Evolutionary conservation across 768 basidiomycete genomes (phyloP), one percentile per base, ranked within the genome.

Genomic region (Mrakia hoshinonis): DNA sequence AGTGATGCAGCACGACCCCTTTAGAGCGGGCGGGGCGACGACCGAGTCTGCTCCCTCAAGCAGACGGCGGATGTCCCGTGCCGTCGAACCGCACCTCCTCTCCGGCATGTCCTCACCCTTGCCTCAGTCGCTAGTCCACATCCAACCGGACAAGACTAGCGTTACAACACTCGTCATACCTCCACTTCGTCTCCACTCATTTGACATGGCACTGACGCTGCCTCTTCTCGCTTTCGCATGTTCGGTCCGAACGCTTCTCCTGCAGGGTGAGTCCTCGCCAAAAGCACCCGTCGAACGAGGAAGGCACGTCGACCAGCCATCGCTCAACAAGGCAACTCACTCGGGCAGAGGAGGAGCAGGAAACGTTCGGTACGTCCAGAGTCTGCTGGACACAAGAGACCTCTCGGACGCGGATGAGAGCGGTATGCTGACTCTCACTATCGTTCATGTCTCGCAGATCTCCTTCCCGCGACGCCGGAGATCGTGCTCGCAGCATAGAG

Each of bases 381-480:
- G 26, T 29, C 26, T 54, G 1, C 5, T 5, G n/a, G n/a, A n/a
- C 24, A 4, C 15, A 54, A 9, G 22, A 13, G 18, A 4, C 52
- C 7, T 22, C 3, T n/a, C 9, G 52, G 2, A 7, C 13, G 24
- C 18, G 48, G 13, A 15, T 24, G 20, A 51, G 49, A 51, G 11
- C 49, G 15, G 11, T 7, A 24, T n/a, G 11, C 43, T 63, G 18
- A 46, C 63, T 13, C 39, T n/a, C 48, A 24, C 47, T 31, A 49
- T 9, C 43, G 15, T 24, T 22, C 9, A 31, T 34, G 29, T 48
- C 26, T 46, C 34, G 34, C 36, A 66, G 65, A 55, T 68, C 72
- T 29, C 72, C 72, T 13, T 73, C 72, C 46, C 60, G 72, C 48
- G 72, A 73, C 46, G 67, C 72, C 29, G n/a, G 13, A 1, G 67